phyloP scores from a whole-genome alignment of 2,329 filamentous ascomycete genomes.

The Colletotrichum costaricense region DNA sequence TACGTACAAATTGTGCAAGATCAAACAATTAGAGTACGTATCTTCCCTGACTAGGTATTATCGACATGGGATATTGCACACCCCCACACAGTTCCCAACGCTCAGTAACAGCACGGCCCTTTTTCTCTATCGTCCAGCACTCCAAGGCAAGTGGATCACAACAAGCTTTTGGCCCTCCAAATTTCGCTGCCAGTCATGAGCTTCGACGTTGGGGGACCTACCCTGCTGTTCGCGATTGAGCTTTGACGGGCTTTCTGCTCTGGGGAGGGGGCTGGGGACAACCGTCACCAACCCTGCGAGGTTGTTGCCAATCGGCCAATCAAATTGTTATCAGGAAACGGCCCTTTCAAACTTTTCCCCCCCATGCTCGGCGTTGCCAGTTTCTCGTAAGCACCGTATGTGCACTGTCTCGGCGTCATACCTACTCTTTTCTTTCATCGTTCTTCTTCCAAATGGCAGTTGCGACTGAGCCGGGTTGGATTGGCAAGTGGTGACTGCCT shows the following conservation, averaged over 20 bases:
- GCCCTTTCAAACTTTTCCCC: slow-evolving; percentile 26
- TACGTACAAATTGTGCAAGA: background rate
- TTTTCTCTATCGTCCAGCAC: slow-evolving; percentile 10
- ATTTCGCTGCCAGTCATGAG: slow-evolving; percentile 33
- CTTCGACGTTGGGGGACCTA: slow-evolving; percentile 5
- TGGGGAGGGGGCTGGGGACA: slow-evolving; percentile 12
- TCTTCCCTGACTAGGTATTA: slow-evolving; percentile 11
- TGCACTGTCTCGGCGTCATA: slow-evolving; percentile 28
- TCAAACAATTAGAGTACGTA: slow-evolving; percentile 28
- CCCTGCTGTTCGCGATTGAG: slow-evolving; percentile 27
- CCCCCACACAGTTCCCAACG: slow-evolving; percentile 25
- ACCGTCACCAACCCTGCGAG: slow-evolving; percentile 15
- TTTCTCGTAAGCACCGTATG: slow-evolving; percentile 4
- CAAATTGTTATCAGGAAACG: slow-evolving; percentile 32
- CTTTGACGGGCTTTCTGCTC: slow-evolving; percentile 8
- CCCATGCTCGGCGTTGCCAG: background rate
- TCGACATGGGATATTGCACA: slow-evolving; percentile 6
- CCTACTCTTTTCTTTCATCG: background rate
- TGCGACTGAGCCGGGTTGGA: background rate
- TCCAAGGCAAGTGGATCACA: slow-evolving; percentile 33
- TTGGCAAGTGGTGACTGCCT: background rate
- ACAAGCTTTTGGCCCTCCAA: slow-evolving; percentile 35
- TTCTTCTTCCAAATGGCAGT: background rate
- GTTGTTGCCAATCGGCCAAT: slow-evolving; percentile 13
- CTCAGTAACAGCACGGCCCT: slow-evolving; percentile 16